Evolutionary conservation across 306 rosid species (phyloP).

Genomic region (peach (Prunus persica)): DNA sequence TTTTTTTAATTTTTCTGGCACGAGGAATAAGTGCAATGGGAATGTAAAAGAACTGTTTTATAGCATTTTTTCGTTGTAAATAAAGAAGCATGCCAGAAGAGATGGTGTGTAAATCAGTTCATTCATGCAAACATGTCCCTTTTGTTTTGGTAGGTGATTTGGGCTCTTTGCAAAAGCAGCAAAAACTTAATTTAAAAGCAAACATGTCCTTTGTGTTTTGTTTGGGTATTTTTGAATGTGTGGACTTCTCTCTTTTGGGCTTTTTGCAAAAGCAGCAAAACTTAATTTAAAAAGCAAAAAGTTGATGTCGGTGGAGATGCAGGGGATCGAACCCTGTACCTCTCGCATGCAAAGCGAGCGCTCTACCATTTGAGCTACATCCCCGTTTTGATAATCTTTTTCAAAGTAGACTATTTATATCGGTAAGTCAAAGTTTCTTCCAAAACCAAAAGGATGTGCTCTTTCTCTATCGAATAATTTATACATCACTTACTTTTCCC

Average conservation of each 20-base stretch:
- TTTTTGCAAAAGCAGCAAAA: not conserved
- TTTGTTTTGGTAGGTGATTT: not conserved
- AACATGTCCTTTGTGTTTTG: too few relatives aligned
- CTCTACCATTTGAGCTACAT: constrained; percentile 30
- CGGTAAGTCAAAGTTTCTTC: too few relatives aligned
- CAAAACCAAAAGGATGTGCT: not conserved
- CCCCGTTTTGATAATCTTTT: not conserved
- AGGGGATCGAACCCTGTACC: constrained; percentile 27
- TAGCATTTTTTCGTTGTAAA: not conserved
- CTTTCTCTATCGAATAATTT: not conserved
- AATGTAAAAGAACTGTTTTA: not conserved
- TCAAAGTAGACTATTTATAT: too few relatives aligned
- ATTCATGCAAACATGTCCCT: not conserved
- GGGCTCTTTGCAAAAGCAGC: not conserved
- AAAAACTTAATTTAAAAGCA: too few relatives aligned
- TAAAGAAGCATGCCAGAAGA: not conserved
- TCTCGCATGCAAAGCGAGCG: constrained; percentile 27
- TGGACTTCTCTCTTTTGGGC: too few relatives aligned
- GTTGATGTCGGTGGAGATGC: not conserved
- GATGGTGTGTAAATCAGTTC: not conserved
- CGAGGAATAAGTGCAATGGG: constrained; percentile 3
- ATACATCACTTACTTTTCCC: not conserved
- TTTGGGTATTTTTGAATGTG: too few relatives aligned
- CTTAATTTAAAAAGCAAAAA: not conserved
- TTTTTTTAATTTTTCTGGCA: not conserved